Conservation (phyloP, 176 grass and related monocot genomes). For the Ampelocalamus luodianensis region DNA sequence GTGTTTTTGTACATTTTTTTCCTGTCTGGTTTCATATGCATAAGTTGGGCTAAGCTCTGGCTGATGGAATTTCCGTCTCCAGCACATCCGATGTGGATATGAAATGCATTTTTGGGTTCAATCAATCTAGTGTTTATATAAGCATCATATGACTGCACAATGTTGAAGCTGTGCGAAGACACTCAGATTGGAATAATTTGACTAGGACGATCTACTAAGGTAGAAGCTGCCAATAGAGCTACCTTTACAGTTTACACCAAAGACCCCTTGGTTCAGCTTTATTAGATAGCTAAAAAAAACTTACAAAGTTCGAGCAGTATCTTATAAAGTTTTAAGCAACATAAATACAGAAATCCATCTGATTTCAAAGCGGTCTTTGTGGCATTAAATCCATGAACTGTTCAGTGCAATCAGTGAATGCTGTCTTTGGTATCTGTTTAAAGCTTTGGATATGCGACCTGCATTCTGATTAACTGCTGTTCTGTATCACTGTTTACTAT, state of each 20-base stretch:
- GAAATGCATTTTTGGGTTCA: conserved; percentile 21
- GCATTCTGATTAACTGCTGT: background rate
- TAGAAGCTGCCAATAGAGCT: background rate
- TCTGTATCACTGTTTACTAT: background rate
- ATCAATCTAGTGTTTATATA: background rate
- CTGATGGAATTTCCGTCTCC: background rate
- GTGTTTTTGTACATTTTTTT: background rate
- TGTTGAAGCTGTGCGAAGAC: background rate
- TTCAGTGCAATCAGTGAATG: background rate
- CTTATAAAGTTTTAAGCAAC: background rate
- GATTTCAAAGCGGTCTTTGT: background rate
- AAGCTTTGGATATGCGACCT: background rate
- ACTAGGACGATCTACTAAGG: background rate
- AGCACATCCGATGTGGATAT: background rate
- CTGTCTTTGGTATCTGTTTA: background rate
- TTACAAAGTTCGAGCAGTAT: conserved; percentile 1
- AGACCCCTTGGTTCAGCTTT: background rate
- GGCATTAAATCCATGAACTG: background rate
- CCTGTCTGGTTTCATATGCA: conserved; percentile 3
- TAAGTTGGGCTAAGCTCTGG: background rate
- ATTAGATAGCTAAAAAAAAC: background rate
- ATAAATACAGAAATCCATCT: conserved; percentile 8
- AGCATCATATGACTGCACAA: background rate
- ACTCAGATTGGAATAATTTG: conserved; percentile 4
- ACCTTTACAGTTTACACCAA: conserved; percentile 19